Percentiles rank a stretch among this genome's conserved stretches.
Conservation (phyloP, 306 rosid species). For the Dicorynia guianensis region DNA sequence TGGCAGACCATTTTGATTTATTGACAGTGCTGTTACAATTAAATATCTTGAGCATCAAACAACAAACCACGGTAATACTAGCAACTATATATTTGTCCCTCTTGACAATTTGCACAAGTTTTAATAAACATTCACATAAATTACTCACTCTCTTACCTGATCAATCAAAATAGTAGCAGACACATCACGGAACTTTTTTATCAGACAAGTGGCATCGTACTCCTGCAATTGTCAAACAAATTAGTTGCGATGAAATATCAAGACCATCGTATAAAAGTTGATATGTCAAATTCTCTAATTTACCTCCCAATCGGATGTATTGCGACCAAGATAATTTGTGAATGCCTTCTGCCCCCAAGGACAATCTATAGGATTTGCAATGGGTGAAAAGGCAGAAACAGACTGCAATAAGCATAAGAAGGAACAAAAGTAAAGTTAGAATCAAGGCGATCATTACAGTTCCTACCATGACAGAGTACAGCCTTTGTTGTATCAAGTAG, state of each 20-base stretch:
- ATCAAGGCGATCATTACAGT: background rate
- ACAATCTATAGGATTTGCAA: constrained; percentile 81
- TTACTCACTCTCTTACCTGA: constrained; percentile 62
- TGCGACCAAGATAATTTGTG: constrained; percentile 82
- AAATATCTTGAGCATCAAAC: background rate
- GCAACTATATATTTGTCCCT: background rate
- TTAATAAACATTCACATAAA: background rate
- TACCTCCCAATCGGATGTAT: constrained; percentile 90
- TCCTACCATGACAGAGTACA: constrained; percentile 22
- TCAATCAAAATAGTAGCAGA: constrained; percentile 82
- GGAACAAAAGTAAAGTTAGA: constrained; percentile 22
- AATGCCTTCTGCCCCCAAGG: constrained; percentile 97
- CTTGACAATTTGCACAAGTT: background rate
- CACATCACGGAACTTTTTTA: constrained; percentile 61
- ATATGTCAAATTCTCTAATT: constrained; percentile 32
- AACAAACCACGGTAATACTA: no score
- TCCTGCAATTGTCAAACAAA: constrained; percentile 66
- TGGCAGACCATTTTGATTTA: background rate
- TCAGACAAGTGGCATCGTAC: constrained; percentile 79
- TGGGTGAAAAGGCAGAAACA: constrained; percentile 86
- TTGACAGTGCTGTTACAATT: background rate
- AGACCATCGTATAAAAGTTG: background rate
- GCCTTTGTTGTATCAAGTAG: background rate
- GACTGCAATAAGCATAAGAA: constrained; percentile 62
- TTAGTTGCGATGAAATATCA: constrained; percentile 27